Conservation (phyloP, 306 rosid species). For the Cucurbita argyrosperma region DNA sequence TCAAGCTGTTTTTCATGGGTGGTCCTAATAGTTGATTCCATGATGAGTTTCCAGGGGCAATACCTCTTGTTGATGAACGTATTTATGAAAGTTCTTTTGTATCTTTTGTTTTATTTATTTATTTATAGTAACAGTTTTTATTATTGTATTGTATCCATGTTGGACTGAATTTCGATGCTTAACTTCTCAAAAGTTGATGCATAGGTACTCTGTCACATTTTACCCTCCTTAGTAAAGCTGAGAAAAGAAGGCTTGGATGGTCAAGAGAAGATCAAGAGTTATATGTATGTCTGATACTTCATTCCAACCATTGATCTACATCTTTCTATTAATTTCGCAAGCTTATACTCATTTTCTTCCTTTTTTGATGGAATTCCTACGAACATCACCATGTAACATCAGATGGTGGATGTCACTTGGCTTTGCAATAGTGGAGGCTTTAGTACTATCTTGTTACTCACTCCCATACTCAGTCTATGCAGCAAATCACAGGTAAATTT, state of each 20-base stretch:
- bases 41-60: neutral
- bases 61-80: neutral
- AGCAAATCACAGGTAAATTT: constrained; percentile 55
- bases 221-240: constrained; percentile 88
- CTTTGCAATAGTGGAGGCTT: constrained; percentile 81
- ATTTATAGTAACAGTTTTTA: neutral
- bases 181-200: constrained; percentile 8
- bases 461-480: constrained; percentile 85
- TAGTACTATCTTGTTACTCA: constrained; percentile 73
- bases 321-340: constrained; percentile 11
- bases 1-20: neutral
- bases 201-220: constrained; percentile 75
- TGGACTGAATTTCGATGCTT: neutral
- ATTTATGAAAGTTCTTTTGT: neutral
- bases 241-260: constrained; percentile 99
- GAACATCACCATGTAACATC: constrained; percentile 17
- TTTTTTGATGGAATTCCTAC: constrained; percentile 9
- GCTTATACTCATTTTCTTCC: neutral
- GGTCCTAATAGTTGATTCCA: neutral
- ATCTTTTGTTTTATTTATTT: neutral
- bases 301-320: constrained; percentile 43
- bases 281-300: constrained; percentile 82
- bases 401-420: constrained; percentile 99
- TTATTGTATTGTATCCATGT: neutral
- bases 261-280: constrained; percentile 92